Conservation (phyloP, 257 asterid genomes). For the Leonotis leonurus region DNA sequence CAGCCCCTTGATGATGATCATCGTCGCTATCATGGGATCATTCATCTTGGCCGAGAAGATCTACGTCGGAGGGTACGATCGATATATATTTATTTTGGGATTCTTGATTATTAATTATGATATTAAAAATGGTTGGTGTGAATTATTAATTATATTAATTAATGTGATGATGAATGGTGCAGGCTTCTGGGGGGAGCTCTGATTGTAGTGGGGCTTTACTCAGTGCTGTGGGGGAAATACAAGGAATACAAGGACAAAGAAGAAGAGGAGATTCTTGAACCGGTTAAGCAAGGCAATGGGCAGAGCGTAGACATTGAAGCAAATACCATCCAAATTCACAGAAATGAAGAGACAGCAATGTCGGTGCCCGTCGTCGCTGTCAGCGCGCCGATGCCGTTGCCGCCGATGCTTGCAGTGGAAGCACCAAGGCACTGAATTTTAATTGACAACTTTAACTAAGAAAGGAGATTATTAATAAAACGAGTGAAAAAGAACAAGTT, state of each 20-base stretch:
- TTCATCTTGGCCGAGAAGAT: conserved; percentile 74
- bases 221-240: conserved; percentile 69
- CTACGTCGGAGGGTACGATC: conserved; percentile 84
- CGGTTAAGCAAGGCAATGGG: conserved; percentile 30
- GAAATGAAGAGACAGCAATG: conserved; percentile 17
- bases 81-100: too few species aligned
- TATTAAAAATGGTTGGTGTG: too few species aligned
- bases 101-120: too few species aligned
- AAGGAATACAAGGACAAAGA: conserved; percentile 42
- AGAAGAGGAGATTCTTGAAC: conserved; percentile 35
- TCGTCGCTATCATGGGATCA: conserved; percentile 85
- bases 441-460: background rate
- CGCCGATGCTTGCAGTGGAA: conserved; percentile 55
- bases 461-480: background rate
- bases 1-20: conserved; percentile 89
- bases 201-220: conserved; percentile 53
- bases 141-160: too few species aligned
- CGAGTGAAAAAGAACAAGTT: background rate
- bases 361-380: conserved; percentile 37
- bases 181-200: conserved; percentile 57
- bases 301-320: conserved; percentile 51
- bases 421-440: conserved; percentile 31
- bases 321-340: conserved; percentile 22
- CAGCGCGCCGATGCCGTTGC: conserved; percentile 35
- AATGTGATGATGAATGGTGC: background rate